phyloP scores from a whole-genome alignment of 2,329 filamentous ascomycete species.

The Fusarium chuoi region DNA sequence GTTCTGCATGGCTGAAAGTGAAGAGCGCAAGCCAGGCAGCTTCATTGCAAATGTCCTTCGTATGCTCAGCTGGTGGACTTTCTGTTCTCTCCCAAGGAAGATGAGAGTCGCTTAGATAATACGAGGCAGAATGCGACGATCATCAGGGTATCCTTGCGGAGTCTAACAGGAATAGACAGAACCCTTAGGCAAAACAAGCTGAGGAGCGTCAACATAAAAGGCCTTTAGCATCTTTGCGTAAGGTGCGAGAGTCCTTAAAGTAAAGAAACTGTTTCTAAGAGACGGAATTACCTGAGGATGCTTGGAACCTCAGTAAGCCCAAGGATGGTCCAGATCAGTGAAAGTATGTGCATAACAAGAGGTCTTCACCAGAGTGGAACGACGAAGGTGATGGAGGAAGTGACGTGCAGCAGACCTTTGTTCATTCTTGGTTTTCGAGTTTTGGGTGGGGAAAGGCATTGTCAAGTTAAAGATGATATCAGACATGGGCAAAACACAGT shows the following conservation, averaged over 20 bases:
- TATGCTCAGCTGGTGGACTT: too few relatives aligned
- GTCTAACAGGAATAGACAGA: too few relatives aligned
- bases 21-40: too few relatives aligned
- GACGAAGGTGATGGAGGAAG: too few relatives aligned
- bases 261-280: fast-evolving
- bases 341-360: neutral
- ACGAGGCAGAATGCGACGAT: too few relatives aligned
- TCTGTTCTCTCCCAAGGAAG: too few relatives aligned
- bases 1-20: too few relatives aligned
- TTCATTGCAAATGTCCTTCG: too few relatives aligned
- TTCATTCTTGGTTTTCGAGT: neutral
- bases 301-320: neutral
- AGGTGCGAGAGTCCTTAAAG: neutral
- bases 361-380: neutral
- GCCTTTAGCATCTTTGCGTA: neutral
- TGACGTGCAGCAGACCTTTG: neutral
- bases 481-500: neutral
- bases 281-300: fast-evolving
- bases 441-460: neutral
- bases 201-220: neutral
- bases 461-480: neutral
- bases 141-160: too few relatives aligned
- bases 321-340: neutral
- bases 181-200: too few relatives aligned
- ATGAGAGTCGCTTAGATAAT: too few relatives aligned